phyloP scores from a whole-genome alignment of 2,329 filamentous ascomycete genomes.

The Hirsutella thompsonii region DNA sequence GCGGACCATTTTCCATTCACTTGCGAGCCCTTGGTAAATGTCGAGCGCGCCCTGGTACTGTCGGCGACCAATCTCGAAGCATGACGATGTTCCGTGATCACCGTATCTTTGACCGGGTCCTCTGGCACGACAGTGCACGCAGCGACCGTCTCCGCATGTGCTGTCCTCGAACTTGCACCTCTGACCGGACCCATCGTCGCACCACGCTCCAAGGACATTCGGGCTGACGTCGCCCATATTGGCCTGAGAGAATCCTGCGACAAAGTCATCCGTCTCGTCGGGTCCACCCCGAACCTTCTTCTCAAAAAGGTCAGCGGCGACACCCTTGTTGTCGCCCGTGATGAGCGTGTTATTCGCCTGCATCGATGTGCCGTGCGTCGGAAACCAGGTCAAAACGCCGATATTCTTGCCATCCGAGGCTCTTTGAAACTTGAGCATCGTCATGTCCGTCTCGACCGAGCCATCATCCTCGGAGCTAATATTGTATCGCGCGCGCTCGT shows the following conservation, averaged over 20 bases:
- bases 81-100: conserved; percentile 62
- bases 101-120: conserved; percentile 53
- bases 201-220: conserved; percentile 77
- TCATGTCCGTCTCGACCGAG: conserved; percentile 62
- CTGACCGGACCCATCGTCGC: conserved; percentile 67
- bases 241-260: conserved; percentile 85
- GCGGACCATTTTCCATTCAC: conserved; percentile 34
- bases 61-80: conserved; percentile 57
- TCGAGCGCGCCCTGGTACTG: conserved; percentile 46
- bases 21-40: conserved; percentile 37
- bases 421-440: conserved; percentile 61
- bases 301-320: conserved; percentile 75
- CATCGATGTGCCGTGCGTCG: conserved; percentile 83
- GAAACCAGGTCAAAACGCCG: conserved; percentile 80
- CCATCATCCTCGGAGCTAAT: conserved; percentile 21
- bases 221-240: conserved; percentile 87
- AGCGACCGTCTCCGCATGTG: conserved; percentile 58
- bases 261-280: conserved; percentile 53
- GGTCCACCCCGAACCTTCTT: conserved; percentile 43
- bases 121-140: conserved; percentile 55
- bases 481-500: conserved; percentile 57
- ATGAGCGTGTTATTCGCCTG: conserved; percentile 82
- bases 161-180: conserved; percentile 69
- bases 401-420: conserved; percentile 59
- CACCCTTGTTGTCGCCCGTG: conserved; percentile 85